Percentiles rank a stretch among this genome's conserved stretches.
Evolutionary conservation across 257 asterid species (phyloP).

Genomic region (Parsonsia alboflavescens): DNA sequence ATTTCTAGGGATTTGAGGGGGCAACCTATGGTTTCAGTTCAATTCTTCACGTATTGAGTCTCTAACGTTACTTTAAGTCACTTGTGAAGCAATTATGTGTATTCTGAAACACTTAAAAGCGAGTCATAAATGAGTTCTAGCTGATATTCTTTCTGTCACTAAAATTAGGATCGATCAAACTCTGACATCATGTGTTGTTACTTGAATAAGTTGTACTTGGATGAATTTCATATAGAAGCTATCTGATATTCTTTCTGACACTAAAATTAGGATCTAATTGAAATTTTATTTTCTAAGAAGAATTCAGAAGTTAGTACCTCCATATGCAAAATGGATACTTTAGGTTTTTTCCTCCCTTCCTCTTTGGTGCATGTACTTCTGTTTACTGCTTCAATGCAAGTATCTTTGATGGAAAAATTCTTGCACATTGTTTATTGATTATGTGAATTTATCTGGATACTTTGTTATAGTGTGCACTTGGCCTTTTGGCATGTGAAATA

Average conservation of each 20-base stretch:
- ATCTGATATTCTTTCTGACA: background rate
- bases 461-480: background rate
- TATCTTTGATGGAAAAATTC: background rate
- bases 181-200: background rate
- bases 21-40: background rate
- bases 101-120: background rate
- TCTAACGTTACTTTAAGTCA: background rate
- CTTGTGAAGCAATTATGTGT: background rate
- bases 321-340: background rate
- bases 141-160: too few relatives aligned
- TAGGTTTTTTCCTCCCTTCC: background rate
- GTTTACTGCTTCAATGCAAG: background rate
- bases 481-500: background rate
- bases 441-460: background rate
- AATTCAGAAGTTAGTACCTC: background rate
- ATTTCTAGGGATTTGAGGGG: background rate
- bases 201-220: background rate
- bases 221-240: background rate
- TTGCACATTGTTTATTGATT: background rate
- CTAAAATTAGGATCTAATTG: background rate
- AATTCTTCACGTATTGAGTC: background rate
- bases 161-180: too few relatives aligned
- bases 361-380: too few relatives aligned
- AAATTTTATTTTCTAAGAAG: background rate
- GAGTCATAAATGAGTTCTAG: background rate